Evolutionary conservation across 148 eudicot genomes (phyloP).

Genomic region (Mesembryanthemum crystallinum): DNA sequence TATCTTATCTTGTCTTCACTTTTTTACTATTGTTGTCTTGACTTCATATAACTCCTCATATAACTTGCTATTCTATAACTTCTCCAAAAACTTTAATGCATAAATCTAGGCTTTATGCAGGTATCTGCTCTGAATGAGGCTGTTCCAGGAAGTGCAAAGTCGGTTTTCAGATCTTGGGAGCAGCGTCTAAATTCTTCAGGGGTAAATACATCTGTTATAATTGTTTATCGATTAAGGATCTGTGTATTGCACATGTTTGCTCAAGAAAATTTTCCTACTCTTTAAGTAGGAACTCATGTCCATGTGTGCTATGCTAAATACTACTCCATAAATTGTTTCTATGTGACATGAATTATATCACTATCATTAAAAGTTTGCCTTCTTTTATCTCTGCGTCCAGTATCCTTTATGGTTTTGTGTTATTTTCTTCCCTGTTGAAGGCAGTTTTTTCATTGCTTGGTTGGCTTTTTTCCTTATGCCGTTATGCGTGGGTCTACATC

Average conservation of each 20-base stretch:
- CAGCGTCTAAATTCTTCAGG: conserved; percentile 73
- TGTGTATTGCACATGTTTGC: not conserved
- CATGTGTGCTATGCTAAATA: too few species aligned
- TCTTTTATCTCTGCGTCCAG: not conserved
- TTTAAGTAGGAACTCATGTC: not conserved
- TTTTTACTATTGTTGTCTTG: not conserved
- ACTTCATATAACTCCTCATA: not conserved
- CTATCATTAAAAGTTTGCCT: not conserved
- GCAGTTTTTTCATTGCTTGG: not conserved
- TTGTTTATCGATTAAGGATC: not conserved
- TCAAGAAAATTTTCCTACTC: conserved; percentile 1
- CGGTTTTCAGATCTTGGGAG: conserved; percentile 92
- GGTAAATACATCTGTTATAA: conserved; percentile 35
- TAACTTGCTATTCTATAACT: not conserved
- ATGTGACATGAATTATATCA: not conserved
- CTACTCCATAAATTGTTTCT: not conserved
- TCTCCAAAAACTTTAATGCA: not conserved
- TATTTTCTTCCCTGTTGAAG: not conserved
- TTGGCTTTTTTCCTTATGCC: not conserved
- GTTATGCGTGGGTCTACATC: not conserved
- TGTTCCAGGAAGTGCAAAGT: conserved; percentile 82
- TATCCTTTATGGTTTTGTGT: not conserved
- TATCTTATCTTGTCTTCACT: too few species aligned
- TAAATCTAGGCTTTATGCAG: conserved; percentile 35
- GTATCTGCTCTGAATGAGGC: conserved; percentile 93